phyloP scores from a whole-genome alignment of 2,329 filamentous ascomycete species.

The Calonectria hawksworthii region DNA sequence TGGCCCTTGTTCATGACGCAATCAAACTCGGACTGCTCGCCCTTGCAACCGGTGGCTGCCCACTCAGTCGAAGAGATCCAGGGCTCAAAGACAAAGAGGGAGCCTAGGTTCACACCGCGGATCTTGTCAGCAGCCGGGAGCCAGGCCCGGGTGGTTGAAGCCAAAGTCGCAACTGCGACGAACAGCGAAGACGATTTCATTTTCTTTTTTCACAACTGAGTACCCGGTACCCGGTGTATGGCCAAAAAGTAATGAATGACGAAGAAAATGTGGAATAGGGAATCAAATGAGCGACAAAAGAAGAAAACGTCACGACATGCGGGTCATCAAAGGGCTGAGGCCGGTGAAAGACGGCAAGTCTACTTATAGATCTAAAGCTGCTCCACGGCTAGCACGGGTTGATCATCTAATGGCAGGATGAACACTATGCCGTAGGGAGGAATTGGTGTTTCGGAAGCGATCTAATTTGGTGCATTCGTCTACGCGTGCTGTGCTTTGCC shows the following conservation, averaged over 20 bases:
- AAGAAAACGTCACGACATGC: background rate
- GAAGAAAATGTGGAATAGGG: background rate
- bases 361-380: background rate
- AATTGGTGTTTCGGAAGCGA: constrained; percentile 16
- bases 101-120: constrained; percentile 68
- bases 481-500: constrained; percentile 1
- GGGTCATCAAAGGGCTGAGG: background rate
- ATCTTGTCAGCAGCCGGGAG: constrained; percentile 55
- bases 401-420: constrained; percentile 3
- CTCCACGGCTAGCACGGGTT: background rate
- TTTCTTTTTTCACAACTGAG: constrained; percentile 2
- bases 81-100: constrained; percentile 66
- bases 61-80: constrained; percentile 65
- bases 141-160: constrained; percentile 37
- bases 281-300: background rate
- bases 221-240: background rate
- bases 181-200: constrained; percentile 31
- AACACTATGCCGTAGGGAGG: background rate
- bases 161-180: constrained; percentile 30
- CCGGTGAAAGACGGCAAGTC: background rate
- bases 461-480: constrained; percentile 14
- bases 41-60: constrained; percentile 62
- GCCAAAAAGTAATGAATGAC: background rate
- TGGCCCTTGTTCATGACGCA: constrained; percentile 65
- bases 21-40: constrained; percentile 65